phyloP scores from a whole-genome alignment of 2,329 filamentous ascomycete species.

The Aspergillus neotritici region DNA sequence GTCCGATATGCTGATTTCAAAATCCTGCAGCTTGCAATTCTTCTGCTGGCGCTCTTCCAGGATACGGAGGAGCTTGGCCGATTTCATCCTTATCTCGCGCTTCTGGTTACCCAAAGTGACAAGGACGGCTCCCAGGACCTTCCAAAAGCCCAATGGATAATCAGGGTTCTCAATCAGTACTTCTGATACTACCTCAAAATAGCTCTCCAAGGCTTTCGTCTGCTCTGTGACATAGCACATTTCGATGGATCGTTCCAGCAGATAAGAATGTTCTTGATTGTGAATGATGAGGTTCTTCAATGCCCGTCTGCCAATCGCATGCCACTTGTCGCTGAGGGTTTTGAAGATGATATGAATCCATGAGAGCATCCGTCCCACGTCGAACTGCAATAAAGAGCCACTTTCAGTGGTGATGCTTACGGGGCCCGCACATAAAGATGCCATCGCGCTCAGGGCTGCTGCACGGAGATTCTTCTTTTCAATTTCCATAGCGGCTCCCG shows the following conservation, averaged over 20 bases:
- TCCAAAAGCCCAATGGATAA: constrained; percentile 84
- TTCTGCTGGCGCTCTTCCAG: constrained; percentile 78
- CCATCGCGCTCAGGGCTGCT: constrained; percentile 92
- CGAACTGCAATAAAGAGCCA: constrained; percentile 81
- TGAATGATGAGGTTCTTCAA: constrained; percentile 84
- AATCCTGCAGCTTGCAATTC: constrained; percentile 89
- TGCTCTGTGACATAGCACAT: constrained; percentile 81
- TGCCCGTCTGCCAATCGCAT: constrained; percentile 80
- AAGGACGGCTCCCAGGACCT: constrained; percentile 76
- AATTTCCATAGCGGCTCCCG: constrained; percentile 89
- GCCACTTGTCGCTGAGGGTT: constrained; percentile 83
- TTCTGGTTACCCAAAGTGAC: constrained; percentile 91
- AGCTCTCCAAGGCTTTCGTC: constrained; percentile 83
- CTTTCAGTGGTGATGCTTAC: constrained; percentile 85
- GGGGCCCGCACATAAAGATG: constrained; percentile 75
- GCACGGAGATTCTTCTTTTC: constrained; percentile 89
- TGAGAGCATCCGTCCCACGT: constrained; percentile 82
- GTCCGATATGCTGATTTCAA: constrained; percentile 96
- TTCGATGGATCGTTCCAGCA: constrained; percentile 84
- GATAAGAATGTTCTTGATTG: constrained; percentile 78
- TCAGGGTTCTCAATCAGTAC: constrained; percentile 78
- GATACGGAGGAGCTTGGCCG: constrained; percentile 70
- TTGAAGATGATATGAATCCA: constrained; percentile 97
- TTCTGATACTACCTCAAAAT: constrained; percentile 86
- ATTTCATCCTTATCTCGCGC: constrained; percentile 82